Evolutionary conservation across 352 stramenopile species (phyloP).

Genomic region (Pythium dissimile): DNA sequence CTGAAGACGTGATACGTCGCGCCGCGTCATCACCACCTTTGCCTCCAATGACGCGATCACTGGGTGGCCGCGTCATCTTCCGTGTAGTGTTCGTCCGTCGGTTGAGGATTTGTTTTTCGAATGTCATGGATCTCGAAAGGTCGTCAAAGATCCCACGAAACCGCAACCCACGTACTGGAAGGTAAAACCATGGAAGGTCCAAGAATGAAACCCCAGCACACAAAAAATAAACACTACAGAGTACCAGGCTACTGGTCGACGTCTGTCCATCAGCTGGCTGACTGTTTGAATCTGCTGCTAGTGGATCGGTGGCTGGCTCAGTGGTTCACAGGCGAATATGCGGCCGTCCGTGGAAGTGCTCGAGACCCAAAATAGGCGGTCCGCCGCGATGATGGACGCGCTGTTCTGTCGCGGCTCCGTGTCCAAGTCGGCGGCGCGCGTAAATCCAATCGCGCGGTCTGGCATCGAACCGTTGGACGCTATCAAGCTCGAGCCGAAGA

Average conservation of each 20-base stretch:
- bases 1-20: too few relatives aligned
- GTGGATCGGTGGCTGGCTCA: too few relatives aligned
- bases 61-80: not conserved
- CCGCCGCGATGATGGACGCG: constrained; percentile 16
- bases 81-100: not conserved
- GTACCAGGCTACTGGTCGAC: too few relatives aligned
- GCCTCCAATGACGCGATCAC: not conserved
- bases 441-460: constrained; percentile 7
- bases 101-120: constrained; percentile 1
- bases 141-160: too few relatives aligned
- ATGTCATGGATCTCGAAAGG: not conserved
- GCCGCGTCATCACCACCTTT: not conserved
- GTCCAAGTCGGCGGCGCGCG: not conserved
- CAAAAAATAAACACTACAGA: not conserved
- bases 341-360: constrained; percentile 31
- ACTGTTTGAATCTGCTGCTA: too few relatives aligned
- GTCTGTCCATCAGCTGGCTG: too few relatives aligned
- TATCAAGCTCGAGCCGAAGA: not conserved
- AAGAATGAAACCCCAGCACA: too few relatives aligned
- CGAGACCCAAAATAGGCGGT: constrained; percentile 29
- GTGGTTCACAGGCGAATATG: too few relatives aligned
- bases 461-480: constrained; percentile 7
- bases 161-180: too few relatives aligned
- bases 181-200: not conserved
- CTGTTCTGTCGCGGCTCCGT: constrained; percentile 1